Evolutionary conservation across 1,284 basidiomycete species (phyloP), one percentile per base, ranked within the genome.

Genomic region (Afroboletus lepidellus): DNA sequence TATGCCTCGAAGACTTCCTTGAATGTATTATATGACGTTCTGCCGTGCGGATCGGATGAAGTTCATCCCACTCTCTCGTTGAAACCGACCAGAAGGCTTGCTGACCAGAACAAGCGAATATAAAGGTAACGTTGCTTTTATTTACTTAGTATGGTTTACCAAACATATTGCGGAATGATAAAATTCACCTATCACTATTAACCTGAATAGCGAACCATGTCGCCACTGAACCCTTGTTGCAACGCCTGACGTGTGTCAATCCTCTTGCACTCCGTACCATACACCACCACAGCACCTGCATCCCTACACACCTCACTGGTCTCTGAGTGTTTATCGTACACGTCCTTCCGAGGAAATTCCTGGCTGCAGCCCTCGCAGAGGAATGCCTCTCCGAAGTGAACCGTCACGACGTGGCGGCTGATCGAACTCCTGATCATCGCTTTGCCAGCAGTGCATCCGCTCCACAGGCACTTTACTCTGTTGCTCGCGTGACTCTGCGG

Each of bases 321-420:
- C 23, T 30, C 33, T 3, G 48, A 16, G 11, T 63, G 60, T n/a
- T 27, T 12, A n/a, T 41, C 15, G 7, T 61, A 60, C 4, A 57
- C 50, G n/a, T 60, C 57, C 45, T 50, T 49, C 8, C 60, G 41
- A 0, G 39, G 32, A 55, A 49, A 48, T 5, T n/a, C n/a, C 13
- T 41, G 27, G 8, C 41, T 12, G 24, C 59, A 60, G 1, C 44
- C 51, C 5, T 29, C 21, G 37, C 59, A 60, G 32, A 11, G 24
- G 41, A 62, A 60, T 13, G 18, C 41, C 24, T 62, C 59, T 5
- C 25, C 24, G 0, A 60, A 37, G 8, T 55, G 58, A 18, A 63
- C 39, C 1, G 56, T 60, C 3, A 59, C 13, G 15, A 58, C 16
- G 9, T 62, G 54, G 15, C 48, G 48, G 16, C 41, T 49, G 6